phyloP scores from a whole-genome alignment of 441 rosid species.

The Pelargonium exstipulatum region DNA sequence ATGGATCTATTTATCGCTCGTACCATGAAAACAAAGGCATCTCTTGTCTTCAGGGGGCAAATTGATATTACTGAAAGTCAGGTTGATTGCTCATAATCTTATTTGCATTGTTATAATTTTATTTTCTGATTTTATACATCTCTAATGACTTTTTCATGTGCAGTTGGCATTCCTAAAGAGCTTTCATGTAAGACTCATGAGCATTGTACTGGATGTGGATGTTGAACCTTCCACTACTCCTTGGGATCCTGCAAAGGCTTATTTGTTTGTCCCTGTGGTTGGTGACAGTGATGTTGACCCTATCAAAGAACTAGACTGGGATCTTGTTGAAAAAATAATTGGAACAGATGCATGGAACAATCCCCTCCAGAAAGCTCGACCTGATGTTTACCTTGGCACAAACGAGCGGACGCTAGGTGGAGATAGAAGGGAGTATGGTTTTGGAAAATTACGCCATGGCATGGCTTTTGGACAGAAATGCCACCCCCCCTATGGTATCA shows the following conservation, averaged over 20 bases:
- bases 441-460: constrained; percentile 91
- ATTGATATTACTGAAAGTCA: constrained; percentile 68
- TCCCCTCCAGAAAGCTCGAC: constrained; percentile 98
- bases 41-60: constrained; percentile 81
- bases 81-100: constrained; percentile 37
- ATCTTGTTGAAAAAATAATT: constrained; percentile 55
- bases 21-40: constrained; percentile 95
- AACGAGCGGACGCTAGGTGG: constrained; percentile 99
- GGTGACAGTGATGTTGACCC: constrained; percentile 68
- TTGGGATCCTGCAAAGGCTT: constrained; percentile 99
- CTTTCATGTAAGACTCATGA: constrained; percentile 97
- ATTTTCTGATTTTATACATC: constrained; percentile 5
- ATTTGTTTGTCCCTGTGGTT: constrained; percentile 92
- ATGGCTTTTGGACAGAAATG: constrained; percentile 80
- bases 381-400: constrained; percentile 97
- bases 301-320: constrained; percentile 77
- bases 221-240: constrained; percentile 99
- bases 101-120: constrained; percentile 13
- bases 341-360: constrained; percentile 75
- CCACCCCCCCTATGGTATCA: constrained; percentile 97
- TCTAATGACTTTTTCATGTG: constrained; percentile 26
- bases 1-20: constrained; percentile 99
- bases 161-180: constrained; percentile 92
- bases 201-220: constrained; percentile 98
- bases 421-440: constrained; percentile 97